Evolutionary conservation across 768 basidiomycete species (phyloP).

Genomic region (Neoboletus magnificus): DNA sequence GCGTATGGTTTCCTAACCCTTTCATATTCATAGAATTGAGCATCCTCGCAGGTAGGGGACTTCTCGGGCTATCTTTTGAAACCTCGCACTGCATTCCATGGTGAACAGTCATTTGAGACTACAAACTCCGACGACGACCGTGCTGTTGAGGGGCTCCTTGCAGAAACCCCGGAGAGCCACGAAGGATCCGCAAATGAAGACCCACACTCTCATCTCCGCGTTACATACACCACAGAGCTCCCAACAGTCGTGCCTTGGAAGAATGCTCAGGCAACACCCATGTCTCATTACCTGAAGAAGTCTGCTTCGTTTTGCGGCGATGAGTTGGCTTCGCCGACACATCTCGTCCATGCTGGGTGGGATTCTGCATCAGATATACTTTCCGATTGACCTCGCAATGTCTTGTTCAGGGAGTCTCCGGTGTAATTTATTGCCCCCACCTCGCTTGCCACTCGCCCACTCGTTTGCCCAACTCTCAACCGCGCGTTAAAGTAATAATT

Average conservation of each 20-base stretch:
- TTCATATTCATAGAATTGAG: conserved; percentile 31
- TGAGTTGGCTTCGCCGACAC: conserved; percentile 43
- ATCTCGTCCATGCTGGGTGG: conserved; percentile 56
- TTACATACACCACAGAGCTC: conserved; percentile 34
- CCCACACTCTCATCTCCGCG: conserved; percentile 35
- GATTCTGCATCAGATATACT: conserved; percentile 47
- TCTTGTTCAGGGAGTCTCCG: conserved; percentile 4
- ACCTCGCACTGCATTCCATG: conserved; percentile 25
- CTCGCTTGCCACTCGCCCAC: conserved; percentile 9
- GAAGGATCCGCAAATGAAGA: conserved; percentile 31
- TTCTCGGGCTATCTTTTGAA: conserved; percentile 24
- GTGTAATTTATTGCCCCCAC: conserved; percentile 25
- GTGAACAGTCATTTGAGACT: conserved; percentile 31
- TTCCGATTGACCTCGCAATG: conserved; percentile 28
- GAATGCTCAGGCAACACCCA: conserved; percentile 32
- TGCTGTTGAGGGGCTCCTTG: conserved; percentile 31
- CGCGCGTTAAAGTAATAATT: conserved; percentile 23
- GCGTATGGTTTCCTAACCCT: conserved; percentile 27
- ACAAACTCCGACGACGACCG: conserved; percentile 38
- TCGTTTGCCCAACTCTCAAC: conserved; percentile 18
- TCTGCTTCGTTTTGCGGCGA: conserved; percentile 39
- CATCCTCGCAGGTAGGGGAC: conserved; percentile 29
- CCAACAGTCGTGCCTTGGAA: conserved; percentile 34
- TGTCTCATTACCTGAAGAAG: conserved; percentile 38
- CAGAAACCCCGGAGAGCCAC: conserved; percentile 32